Evolutionary conservation across 2,329 filamentous ascomycete genomes (phyloP), one percentile per base, ranked within the genome.

Genomic region (Fusarium nelsonii): DNA sequence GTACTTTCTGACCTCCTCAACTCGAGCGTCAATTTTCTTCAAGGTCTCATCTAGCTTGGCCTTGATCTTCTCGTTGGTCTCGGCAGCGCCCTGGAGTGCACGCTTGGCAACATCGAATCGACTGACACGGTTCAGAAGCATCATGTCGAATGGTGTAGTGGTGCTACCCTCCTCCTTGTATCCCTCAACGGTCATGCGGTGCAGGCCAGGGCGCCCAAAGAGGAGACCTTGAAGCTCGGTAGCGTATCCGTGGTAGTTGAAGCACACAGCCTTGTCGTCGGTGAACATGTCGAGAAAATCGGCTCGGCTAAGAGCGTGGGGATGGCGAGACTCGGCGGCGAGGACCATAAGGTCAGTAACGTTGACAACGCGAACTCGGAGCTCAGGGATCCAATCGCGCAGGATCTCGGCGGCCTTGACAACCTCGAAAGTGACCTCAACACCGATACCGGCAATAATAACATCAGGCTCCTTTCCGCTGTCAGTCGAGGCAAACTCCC

Each of bases 121-220:
- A 18, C 84, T 88, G 3, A 89, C 86, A 20, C 79, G 71, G 71
- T 92, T 91, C 6, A 85, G 76, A 2, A 91, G 80, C 88, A 91
- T 88, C 89, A 91, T 91, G 71, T 91, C 87, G 69, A 91, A 91
- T 3, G 89, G 89, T 3, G 88, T 91, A 0, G 88, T 91, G 1
- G 89, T 91, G 53, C 82, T 87, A 0, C 88, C 89, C 75, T 91
- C 89, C 72, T 91, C 89, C 28, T 83, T 83, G 68, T 91, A 91
- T 6, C 85, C 87, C 15, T 83, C 83, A 9, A 91, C 84, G 0
- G 77, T 83, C 63, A 90, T 83, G 4, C 87, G 82, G 7, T 86
- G 80, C 16, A 86, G 70, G 11, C 80, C 78, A 0, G 81, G 81
- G 1, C 88, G 81, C 1, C 87, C 87, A 71, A 91, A 91, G 4